Percentiles rank a stretch among this genome's conserved stretches.
These are phyloP conservation scores for Coemansia erecta DNA, from an alignment of 192 early-diverging fungal genomes.

Conservation along the genomic window DNA sequence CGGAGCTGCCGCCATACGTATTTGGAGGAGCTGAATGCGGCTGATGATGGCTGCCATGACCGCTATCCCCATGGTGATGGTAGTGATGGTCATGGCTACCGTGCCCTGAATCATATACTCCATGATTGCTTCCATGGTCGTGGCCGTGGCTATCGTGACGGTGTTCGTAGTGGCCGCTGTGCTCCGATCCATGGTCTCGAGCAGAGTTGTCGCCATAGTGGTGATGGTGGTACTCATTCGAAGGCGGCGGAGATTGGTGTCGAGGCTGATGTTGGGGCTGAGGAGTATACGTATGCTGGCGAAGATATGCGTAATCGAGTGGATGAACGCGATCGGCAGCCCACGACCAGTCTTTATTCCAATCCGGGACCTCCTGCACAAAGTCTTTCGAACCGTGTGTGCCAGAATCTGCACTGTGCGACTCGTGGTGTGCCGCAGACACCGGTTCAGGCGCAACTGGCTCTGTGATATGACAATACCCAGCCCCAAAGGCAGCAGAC, in stretches of 20 bases:
- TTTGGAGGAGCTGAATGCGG: neutral
- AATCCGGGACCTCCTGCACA: conserved; percentile 42
- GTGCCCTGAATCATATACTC: no score
- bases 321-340: conserved; percentile 50
- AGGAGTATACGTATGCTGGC: neutral
- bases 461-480: conserved; percentile 40
- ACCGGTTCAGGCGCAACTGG: conserved; percentile 5
- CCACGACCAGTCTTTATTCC: conserved; percentile 57
- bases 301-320: conserved; percentile 39
- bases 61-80: neutral
- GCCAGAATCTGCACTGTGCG: neutral
- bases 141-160: no score
- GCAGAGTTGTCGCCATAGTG: neutral
- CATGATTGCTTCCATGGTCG: no score
- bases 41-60: neutral
- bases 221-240: neutral
- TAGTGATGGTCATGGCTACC: neutral
- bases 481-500: conserved; percentile 35
- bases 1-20: no score
- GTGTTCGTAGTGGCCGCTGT: neutral
- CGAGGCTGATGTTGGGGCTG: no score
- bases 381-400: no score
- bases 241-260: neutral
- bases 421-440: neutral
- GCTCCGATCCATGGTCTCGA: neutral